A percentile compares a stretch with the other conserved stretches of the same genome.
Conservation (phyloP, 2,329 filamentous ascomycete genomes). For the Emmonsiellopsis sp. region DNA sequence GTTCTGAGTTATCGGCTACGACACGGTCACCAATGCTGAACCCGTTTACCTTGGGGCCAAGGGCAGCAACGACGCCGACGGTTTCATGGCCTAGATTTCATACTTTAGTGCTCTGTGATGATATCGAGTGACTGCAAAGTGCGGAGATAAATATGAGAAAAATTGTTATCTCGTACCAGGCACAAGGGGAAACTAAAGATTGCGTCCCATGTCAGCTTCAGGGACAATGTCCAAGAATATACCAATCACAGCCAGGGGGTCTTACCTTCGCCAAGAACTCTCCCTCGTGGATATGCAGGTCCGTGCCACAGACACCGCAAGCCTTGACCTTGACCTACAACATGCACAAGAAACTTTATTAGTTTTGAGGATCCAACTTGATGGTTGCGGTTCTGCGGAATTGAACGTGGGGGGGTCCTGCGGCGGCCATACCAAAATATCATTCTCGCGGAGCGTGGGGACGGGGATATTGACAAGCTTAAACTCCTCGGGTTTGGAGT, state of each 20-base stretch:
- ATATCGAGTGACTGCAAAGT: no score
- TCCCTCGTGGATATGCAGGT: slow-evolving; percentile 51
- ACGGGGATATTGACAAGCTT: slow-evolving; percentile 54
- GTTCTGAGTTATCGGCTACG: slow-evolving; percentile 46
- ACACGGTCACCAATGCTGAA: slow-evolving; percentile 57
- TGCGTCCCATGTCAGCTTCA: slow-evolving; percentile 6
- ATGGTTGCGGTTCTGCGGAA: not conserved
- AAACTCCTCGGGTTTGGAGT: slow-evolving; percentile 55
- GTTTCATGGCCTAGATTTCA: slow-evolving; percentile 51
- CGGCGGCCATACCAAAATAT: slow-evolving; percentile 41
- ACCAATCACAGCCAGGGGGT: not conserved
- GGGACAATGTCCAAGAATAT: not conserved
- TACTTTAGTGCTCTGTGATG: not conserved
- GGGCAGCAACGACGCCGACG: slow-evolving; percentile 53
- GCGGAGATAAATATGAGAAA: slow-evolving; percentile 2
- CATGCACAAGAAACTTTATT: slow-evolving; percentile 6
- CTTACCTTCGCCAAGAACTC: slow-evolving; percentile 51
- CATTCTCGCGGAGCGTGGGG: slow-evolving; percentile 50
- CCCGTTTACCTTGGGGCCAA: slow-evolving; percentile 50
- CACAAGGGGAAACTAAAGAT: slow-evolving; percentile 51
- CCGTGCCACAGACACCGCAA: slow-evolving; percentile 54
- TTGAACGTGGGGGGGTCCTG: not conserved
- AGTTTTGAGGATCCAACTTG: not conserved
- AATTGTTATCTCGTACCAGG: slow-evolving; percentile 35
- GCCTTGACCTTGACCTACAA: slow-evolving; percentile 56